Percentiles rank a stretch among this genome's conserved stretches.
phyloP scores from a whole-genome alignment of 441 rosid species.

The Corymbia calophylla region DNA sequence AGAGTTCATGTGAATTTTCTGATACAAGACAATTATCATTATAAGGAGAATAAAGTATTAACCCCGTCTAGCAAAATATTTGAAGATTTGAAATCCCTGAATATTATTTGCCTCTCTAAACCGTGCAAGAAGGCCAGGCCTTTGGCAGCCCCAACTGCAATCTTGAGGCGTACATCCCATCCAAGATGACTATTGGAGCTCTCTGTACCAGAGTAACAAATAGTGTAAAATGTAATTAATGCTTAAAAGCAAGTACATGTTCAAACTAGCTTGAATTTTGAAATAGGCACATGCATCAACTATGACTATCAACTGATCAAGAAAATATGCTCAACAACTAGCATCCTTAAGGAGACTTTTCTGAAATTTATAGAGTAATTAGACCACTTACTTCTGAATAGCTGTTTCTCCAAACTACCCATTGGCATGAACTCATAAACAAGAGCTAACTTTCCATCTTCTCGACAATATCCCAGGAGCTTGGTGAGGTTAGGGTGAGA shows the following conservation, averaged over 20 bases:
- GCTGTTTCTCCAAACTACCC: background rate
- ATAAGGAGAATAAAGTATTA: background rate
- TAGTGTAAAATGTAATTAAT: background rate
- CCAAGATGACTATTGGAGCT: background rate
- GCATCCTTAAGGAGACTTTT: background rate
- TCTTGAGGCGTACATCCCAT: background rate
- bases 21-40: background rate
- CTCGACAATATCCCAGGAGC: background rate
- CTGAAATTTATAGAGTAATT: background rate
- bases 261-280: background rate
- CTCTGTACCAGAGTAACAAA: background rate
- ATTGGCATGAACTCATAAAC: background rate
- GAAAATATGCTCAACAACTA: background rate
- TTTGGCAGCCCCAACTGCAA: background rate
- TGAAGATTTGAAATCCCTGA: background rate
- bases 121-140: background rate
- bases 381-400: background rate
- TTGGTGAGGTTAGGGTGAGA: conserved; percentile 1
- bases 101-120: background rate
- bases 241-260: background rate
- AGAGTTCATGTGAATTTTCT: background rate
- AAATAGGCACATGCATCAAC: background rate
- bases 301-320: background rate
- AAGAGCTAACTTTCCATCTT: background rate
- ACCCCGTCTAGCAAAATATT: conserved; percentile 1